phyloP scores from a whole-genome alignment of 1,284 basidiomycete genomes.

The Porogramme epimiltina region DNA sequence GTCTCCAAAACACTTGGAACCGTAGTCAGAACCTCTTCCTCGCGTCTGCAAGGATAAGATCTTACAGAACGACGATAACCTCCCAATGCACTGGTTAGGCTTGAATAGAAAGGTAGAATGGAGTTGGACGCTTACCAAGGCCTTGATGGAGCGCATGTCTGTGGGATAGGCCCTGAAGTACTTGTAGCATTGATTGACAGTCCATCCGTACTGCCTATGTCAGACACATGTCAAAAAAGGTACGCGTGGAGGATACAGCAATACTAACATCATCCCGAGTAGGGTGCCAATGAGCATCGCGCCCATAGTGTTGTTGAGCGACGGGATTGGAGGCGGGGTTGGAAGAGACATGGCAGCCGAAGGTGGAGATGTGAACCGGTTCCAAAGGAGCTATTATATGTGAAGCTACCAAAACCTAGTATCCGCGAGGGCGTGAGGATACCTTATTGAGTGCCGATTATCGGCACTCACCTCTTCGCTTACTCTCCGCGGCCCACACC shows the following conservation, averaged over 20 bases:
- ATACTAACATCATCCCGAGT: not conserved
- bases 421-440: too few relatives aligned
- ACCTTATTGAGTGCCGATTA: too few relatives aligned
- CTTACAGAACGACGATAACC: slow-evolving; percentile 12
- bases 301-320: slow-evolving; percentile 1
- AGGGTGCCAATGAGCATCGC: slow-evolving; percentile 1
- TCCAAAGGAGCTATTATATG: too few relatives aligned
- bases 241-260: not conserved
- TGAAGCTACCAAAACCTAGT: too few relatives aligned
- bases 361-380: too few relatives aligned
- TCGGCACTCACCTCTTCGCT: too few relatives aligned
- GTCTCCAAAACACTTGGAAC: slow-evolving; percentile 15
- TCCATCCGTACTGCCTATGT: slow-evolving; percentile 19
- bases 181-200: slow-evolving; percentile 13
- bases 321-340: not conserved
- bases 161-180: slow-evolving; percentile 13
- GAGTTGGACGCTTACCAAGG: slow-evolving; percentile 11
- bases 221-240: not conserved
- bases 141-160: slow-evolving; percentile 8
- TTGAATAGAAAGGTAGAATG: too few relatives aligned
- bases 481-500: too few relatives aligned
- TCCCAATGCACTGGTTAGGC: too few relatives aligned
- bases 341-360: not conserved
- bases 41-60: not conserved
- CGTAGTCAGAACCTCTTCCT: too few relatives aligned